Conservation (phyloP, 139 green algal species). For the Desmodesmus armatus region DNA sequence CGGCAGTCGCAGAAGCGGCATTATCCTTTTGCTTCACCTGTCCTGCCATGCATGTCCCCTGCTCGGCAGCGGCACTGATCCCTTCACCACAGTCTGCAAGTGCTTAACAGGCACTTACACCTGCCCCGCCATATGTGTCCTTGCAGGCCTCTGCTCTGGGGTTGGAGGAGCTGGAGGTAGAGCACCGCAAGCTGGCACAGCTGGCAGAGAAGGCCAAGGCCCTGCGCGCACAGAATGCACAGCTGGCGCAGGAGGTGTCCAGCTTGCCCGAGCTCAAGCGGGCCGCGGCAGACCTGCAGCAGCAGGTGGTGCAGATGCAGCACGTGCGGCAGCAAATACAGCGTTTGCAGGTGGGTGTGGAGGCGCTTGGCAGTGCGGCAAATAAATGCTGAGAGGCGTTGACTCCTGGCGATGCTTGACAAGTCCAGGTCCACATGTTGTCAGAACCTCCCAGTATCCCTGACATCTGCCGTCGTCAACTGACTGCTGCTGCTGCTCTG, state of each 20-base stretch:
- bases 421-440: no score
- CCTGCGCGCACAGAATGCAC: constrained; percentile 18
- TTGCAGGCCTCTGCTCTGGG: neutral
- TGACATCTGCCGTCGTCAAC: no score
- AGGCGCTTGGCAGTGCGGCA: neutral
- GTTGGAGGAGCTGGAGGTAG: constrained; percentile 19
- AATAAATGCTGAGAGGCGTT: no score
- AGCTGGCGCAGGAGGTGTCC: constrained; percentile 23
- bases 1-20: no score
- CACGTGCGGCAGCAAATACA: constrained; percentile 31
- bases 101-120: no score
- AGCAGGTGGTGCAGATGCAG: constrained; percentile 23
- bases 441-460: no score
- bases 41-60: no score
- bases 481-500: neutral
- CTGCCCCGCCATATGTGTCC: no score
- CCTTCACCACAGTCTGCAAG: no score
- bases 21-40: no score
- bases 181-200: constrained; percentile 29
- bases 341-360: constrained; percentile 21
- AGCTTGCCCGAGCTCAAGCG: constrained; percentile 24
- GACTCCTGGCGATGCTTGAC: no score
- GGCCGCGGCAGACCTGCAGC: constrained; percentile 26
- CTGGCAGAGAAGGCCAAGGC: neutral
- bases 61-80: no score